Evolutionary conservation across 345 rosid species (phyloP), one percentile per base, ranked within the genome.

Genomic region (Salix brachista): DNA sequence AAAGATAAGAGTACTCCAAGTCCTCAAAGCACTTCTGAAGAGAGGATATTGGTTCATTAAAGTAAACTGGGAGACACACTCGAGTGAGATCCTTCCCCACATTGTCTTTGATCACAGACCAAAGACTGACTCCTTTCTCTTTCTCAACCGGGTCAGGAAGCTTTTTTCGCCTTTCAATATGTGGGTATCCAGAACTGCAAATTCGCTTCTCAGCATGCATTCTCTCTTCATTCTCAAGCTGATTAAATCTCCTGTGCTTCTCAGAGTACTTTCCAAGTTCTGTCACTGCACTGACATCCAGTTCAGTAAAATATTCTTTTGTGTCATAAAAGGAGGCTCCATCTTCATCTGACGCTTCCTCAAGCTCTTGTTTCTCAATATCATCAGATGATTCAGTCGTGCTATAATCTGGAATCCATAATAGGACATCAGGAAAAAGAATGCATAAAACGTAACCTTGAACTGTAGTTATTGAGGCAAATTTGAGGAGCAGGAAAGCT

Each of bases 81-180:
- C 98, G 86, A 14, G 97, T 87, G 50, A 96, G 94, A 88, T 96
- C 99, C 84, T 96, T 96, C 70, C 99, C 99, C 71, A 93, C 99
- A 64, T 92, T 93, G 89, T 96, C 99, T 84, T 96, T 96, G 82
- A 93, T 96, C 97, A 93, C 88, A 73, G 98, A 96, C 99, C 99
- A 93, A 81, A 96, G 97, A 82, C 98, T 96, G 34, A 93, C 94
- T 67, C 96, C 98, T 87, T 89, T 93, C 86, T 93, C 98, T 86
- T 96, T 92, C 85, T 96, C 99, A 78, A 89, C 86, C 50, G 99
- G 98, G 80, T 87, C 91, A 50, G 98, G 99, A 84, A 96, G 97
- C 86, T 87, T 92, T 65, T 78, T 80, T 81, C 99, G 80, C 84
- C 98, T 88, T 83, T 85, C 91, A 82, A 93, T 78, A 34, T 77